These are phyloP conservation scores for Fusarium udum DNA, from an alignment of 2,329 filamentous ascomycete genomes.

Conservation along the genomic window DNA sequence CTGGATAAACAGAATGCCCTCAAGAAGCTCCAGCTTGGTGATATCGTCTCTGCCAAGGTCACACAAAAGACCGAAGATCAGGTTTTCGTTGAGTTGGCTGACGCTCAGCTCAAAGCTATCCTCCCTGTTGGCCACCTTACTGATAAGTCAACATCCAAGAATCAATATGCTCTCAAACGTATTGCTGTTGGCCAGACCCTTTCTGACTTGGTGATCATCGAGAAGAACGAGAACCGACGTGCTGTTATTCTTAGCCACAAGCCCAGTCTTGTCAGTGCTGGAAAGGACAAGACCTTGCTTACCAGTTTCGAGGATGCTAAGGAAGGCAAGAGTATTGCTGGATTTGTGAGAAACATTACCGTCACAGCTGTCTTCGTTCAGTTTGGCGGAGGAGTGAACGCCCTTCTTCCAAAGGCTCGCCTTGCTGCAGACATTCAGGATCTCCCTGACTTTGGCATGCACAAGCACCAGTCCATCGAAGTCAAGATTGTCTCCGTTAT, in stretches of 20 bases:
- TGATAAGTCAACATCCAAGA: conserved; percentile 85
- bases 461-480: conserved; percentile 78
- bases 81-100: conserved; percentile 78
- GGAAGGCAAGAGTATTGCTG: conserved; percentile 73
- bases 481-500: conserved; percentile 80
- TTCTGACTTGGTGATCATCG: conserved; percentile 83
- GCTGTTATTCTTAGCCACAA: conserved; percentile 84
- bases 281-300: conserved; percentile 77
- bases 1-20: conserved; percentile 79
- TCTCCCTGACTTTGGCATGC: conserved; percentile 80
- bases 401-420: conserved; percentile 81
- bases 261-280: conserved; percentile 79
- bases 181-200: conserved; percentile 86
- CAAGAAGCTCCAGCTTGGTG: conserved; percentile 76
- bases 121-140: conserved; percentile 82
- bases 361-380: conserved; percentile 86
- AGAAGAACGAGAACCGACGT: conserved; percentile 81
- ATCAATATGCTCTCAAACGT: conserved; percentile 78
- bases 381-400: conserved; percentile 80
- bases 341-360: conserved; percentile 88
- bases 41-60: conserved; percentile 80
- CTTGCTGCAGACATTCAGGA: conserved; percentile 75
- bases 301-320: conserved; percentile 75
- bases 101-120: conserved; percentile 78
- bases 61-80: conserved; percentile 83